Base-by-base conservation (phyloP, 1,284 basidiomycete genomes). In the Omphalotus olearius region DNA sequence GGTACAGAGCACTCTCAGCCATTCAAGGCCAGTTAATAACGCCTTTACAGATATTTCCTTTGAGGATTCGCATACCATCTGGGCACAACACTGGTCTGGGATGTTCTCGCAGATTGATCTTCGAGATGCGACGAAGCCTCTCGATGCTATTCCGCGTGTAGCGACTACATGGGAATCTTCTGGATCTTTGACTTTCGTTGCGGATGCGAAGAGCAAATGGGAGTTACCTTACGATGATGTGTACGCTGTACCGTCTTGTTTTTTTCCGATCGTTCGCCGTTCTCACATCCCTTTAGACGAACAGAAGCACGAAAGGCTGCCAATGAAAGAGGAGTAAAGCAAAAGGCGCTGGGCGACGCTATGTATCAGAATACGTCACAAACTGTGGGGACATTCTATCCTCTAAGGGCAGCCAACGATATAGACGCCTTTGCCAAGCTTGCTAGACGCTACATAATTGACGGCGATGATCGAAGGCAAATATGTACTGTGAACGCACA, bases 141-240 rank as follows among this genome's bases (percentile, higher is more conserved):
- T 93, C 3, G 88, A 92, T 57, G 71, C 78, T 1, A 72, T 94
- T 16, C 80, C 88, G 5, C 77, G 88, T 7, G 76, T 80, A 3
- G 76, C 87, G 0, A 62, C 82, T 7, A 74, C 83, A 0, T 94
- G 91, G 89, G 82, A 83, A 47, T 74, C 77, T 0, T 71, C 76
- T 38, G 89, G 89, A 0, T 78, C 85, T 4, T 64, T 93, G 30
- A 75, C 82, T 1, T 91, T 92, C 58, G 83, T 86, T 4, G 64
- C 81, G 1, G 88, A 90, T 55, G 69, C 69, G 16, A 76, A 75
- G 49, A 64, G 66, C 17, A 64, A 64, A 28, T 88, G 83, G 70
- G 91, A 93, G 60, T 66, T 88, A 0, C 92, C 92, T 0, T 94
- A 89, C 59, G 92, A 94, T 59, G 92, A 94, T 62, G 63, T 88